phyloP scores from a whole-genome alignment of 495 filamentous ascomycete genomes.

The Neurospora sp. region DNA sequence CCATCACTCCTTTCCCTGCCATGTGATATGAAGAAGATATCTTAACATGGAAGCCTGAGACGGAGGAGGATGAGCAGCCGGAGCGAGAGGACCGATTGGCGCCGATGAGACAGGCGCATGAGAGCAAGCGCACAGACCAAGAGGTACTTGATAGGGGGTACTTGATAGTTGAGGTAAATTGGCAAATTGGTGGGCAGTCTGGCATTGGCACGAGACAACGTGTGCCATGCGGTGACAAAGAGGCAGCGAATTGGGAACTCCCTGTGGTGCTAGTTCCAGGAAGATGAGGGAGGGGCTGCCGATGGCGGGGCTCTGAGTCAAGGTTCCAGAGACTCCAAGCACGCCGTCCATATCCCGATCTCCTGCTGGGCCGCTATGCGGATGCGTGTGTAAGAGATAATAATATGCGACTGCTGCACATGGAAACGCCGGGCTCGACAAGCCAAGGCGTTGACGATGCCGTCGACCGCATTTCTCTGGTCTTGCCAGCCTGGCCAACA shows the following conservation, averaged over 20 bases:
- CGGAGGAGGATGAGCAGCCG: neutral
- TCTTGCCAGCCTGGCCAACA: neutral
- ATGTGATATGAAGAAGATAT: neutral
- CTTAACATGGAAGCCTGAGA: neutral
- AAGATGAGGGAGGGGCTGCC: neutral
- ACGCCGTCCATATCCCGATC: neutral
- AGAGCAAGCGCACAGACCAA: neutral
- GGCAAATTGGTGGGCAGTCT: neutral
- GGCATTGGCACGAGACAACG: slow-evolving; percentile 2
- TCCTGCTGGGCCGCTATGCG: neutral
- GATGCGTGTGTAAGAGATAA: neutral
- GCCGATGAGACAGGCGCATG: neutral
- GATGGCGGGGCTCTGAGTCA: slow-evolving; percentile 17
- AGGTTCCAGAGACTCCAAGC: neutral
- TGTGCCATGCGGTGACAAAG: slow-evolving; percentile 1
- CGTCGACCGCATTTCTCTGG: slow-evolving; percentile 2
- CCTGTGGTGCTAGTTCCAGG: slow-evolving; percentile 1
- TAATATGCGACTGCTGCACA: neutral
- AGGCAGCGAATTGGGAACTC: neutral
- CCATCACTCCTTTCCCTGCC: neutral
- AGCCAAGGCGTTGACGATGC: neutral
- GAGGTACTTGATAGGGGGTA: neutral
- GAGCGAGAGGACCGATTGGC: neutral
- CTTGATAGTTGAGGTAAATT: neutral
- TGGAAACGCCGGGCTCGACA: neutral